These are phyloP conservation scores for Kodamaea leandrae DNA, from an alignment of 805 yeast species.

Conservation along the genomic window DNA sequence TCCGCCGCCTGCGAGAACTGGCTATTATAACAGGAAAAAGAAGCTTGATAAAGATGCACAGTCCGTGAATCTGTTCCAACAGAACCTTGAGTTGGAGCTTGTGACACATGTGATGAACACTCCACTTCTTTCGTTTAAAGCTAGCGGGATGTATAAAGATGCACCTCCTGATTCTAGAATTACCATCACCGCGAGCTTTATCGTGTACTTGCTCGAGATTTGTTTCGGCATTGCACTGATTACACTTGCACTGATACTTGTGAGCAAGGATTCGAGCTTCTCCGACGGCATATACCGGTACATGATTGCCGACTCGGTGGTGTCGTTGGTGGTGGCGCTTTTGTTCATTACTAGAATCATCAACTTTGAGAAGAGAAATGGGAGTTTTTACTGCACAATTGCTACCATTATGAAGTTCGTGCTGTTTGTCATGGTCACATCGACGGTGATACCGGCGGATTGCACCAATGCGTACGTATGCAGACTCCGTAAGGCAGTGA, in stretches of 20 bases:
- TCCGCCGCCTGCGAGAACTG: background rate
- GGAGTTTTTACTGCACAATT: constrained; percentile 38
- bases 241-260: constrained; percentile 25
- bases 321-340: constrained; percentile 32
- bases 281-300: constrained; percentile 30
- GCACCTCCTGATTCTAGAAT: constrained; percentile 14
- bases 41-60: constrained; percentile 1
- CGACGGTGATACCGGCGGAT: constrained; percentile 26
- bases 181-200: constrained; percentile 25
- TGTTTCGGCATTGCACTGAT: constrained; percentile 27
- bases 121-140: constrained; percentile 25
- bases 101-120: constrained; percentile 34
- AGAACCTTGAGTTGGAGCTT: constrained; percentile 26
- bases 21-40: background rate
- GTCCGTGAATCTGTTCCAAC: constrained; percentile 22
- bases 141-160: constrained; percentile 14
- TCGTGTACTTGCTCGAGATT: constrained; percentile 32
- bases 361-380: constrained; percentile 39
- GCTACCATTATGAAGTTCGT: constrained; percentile 34
- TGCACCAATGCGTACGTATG: constrained; percentile 25
- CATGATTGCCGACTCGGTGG: constrained; percentile 35
- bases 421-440: constrained; percentile 31
- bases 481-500: constrained; percentile 32
- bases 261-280: constrained; percentile 23
- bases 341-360: constrained; percentile 36